Evolutionary conservation across 169 alveolate species (phyloP), one percentile per base, ranked within the genome.

Genomic region (Plasmodium reichenowi): DNA sequence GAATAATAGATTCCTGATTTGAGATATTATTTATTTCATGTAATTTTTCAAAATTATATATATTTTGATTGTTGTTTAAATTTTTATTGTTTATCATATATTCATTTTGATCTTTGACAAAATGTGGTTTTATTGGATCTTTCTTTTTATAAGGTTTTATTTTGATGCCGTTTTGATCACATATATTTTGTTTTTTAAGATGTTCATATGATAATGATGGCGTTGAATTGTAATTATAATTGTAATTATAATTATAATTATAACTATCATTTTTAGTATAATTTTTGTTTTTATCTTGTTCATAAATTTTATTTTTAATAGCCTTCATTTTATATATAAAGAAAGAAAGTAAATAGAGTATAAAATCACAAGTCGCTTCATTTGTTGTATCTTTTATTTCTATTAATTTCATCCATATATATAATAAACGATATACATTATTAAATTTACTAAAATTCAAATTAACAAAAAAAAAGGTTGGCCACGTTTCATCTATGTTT

Each of bases 401-500:
- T 62, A 80, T 80, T 43, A 80, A 56, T 56, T 50, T 56, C 56
- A 80, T 22, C 90, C 90, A 80, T 43, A 54, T 26, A 58, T 67
- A 80, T 80, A 80, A 20, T 56, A 80, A 80, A 43, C 72, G 70
- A 24, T 38, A 80, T 13, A 80, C 90, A 20, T 80, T 80, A n/a
- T 67, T 71, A 63, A 67, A 80, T 80, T 80, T 80, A 47, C 90
- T 80, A 71, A 80, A 80, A 48, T 47, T 80, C 15, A 80, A 56
- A 47, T 80, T 80, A 54, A 80, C 74, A 38, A 80, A 80, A 67
- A 80, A 80, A 67, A 80, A 80, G 15, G 72, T 32, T 67, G 90
- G 56, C 90, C 90, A 80, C 1, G 62, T 67, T 9, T 80, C 85
- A 62, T 50, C 70, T 9, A 80, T 48, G 48, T 83, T 26, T 15